Percentiles rank a stretch among this genome's conserved stretches.
Conservation (phyloP, 2,329 filamentous ascomycete genomes). For the Pseudogymnoascus sp. region DNA sequence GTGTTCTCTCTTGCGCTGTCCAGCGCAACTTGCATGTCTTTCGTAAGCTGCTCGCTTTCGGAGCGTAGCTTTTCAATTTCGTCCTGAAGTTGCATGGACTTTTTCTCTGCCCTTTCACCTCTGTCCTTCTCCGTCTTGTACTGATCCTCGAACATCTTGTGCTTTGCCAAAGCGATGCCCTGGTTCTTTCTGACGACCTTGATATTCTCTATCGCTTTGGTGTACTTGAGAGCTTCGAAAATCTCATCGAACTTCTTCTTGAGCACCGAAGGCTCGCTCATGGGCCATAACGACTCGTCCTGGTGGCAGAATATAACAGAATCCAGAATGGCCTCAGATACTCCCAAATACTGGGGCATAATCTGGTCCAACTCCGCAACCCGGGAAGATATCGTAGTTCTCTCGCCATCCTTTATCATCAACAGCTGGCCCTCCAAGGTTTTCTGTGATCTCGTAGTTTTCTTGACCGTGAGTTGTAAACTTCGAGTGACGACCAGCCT, state of each 20-base stretch:
- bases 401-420: slow-evolving; percentile 73
- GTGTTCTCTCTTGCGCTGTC: slow-evolving; percentile 55
- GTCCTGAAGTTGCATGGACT: slow-evolving; percentile 55
- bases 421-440: slow-evolving; percentile 75
- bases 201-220: slow-evolving; percentile 93
- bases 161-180: slow-evolving; percentile 64
- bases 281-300: slow-evolving; percentile 93
- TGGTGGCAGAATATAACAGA: slow-evolving; percentile 98
- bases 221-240: slow-evolving; percentile 94
- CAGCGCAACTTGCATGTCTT: slow-evolving; percentile 55
- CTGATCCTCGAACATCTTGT: slow-evolving; percentile 68
- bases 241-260: slow-evolving; percentile 98
- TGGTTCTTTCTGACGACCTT: slow-evolving; percentile 80
- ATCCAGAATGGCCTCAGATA: slow-evolving; percentile 83
- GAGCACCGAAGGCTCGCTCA: slow-evolving; percentile 76
- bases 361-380: slow-evolving; percentile 76
- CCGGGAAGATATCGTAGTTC: slow-evolving; percentile 69
- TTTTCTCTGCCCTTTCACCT: slow-evolving; percentile 64
- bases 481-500: slow-evolving; percentile 79
- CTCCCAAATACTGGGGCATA: slow-evolving; percentile 80
- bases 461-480: slow-evolving; percentile 81
- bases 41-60: slow-evolving; percentile 51
- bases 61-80: slow-evolving; percentile 58
- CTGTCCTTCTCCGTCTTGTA: slow-evolving; percentile 80
- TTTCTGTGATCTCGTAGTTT: slow-evolving; percentile 67